phyloP scores from a whole-genome alignment of 2,329 filamentous ascomycete genomes.

The Aspergillus cejpii region DNA sequence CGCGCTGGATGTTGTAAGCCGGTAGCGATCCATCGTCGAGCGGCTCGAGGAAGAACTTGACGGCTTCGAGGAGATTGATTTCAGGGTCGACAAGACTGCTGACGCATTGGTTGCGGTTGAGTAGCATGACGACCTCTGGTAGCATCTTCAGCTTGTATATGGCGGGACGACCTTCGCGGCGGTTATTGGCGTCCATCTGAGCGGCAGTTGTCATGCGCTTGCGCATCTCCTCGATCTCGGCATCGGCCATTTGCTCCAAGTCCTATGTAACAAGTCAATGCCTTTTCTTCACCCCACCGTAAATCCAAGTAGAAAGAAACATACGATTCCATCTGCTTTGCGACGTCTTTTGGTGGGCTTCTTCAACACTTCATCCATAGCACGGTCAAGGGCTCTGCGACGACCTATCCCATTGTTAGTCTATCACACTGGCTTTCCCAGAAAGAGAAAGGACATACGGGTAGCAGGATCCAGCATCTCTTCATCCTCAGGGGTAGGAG shows the following conservation, averaged over 20 bases:
- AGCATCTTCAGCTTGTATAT: conserved; percentile 90
- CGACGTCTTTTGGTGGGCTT: conserved; percentile 65
- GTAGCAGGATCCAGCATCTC: conserved; percentile 78
- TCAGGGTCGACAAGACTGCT: conserved; percentile 87
- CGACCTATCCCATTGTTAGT: conserved; percentile 45
- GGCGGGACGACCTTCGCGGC: conserved; percentile 70
- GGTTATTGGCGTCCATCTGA: conserved; percentile 74
- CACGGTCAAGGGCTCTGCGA: conserved; percentile 73
- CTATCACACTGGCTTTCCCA: neutral
- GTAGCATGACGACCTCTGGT: conserved; percentile 76
- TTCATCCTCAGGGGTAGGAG: conserved; percentile 59
- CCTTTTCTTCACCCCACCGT: neutral
- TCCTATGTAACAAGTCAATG: conserved; percentile 51
- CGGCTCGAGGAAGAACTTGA: conserved; percentile 95
- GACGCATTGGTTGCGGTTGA: conserved; percentile 78
- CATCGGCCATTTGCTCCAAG: conserved; percentile 81
- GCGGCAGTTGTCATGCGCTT: conserved; percentile 86
- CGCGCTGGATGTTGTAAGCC: conserved; percentile 94
- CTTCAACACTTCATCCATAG: conserved; percentile 83
- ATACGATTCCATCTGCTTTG: conserved; percentile 81
- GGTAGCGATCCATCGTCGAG: conserved; percentile 89
- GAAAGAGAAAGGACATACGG: conserved; percentile 46
- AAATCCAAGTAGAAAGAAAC: conserved; percentile 26
- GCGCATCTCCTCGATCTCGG: conserved; percentile 81
- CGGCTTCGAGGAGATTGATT: conserved; percentile 86